phyloP scores from a whole-genome alignment of 495 filamentous ascomycete species.

The Talaromyces adpressus region DNA sequence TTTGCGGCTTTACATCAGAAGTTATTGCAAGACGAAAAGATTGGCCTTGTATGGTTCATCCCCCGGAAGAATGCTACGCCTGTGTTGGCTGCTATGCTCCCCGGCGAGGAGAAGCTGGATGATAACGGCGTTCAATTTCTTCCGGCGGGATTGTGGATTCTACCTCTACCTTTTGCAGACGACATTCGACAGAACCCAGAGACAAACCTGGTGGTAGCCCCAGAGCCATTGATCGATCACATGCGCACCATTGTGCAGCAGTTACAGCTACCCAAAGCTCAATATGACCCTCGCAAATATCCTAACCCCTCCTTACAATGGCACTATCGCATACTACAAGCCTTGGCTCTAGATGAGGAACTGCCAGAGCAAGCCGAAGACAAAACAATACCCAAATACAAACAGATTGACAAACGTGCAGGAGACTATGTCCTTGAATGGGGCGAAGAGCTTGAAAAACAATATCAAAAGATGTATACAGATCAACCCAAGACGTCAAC shows the following conservation, averaged over 20 bases:
- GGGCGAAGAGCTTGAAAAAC: slow-evolving; percentile 57
- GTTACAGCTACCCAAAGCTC: slow-evolving; percentile 79
- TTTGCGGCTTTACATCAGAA: slow-evolving; percentile 90
- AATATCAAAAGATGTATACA: slow-evolving; percentile 35
- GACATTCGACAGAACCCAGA: slow-evolving; percentile 74
- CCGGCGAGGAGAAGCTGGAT: slow-evolving; percentile 60
- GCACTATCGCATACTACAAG: slow-evolving; percentile 95
- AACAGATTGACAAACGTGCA: slow-evolving; percentile 79
- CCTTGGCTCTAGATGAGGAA: slow-evolving; percentile 87
- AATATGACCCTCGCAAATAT: slow-evolving; percentile 79
- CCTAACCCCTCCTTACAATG: slow-evolving; percentile 94
- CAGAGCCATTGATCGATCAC: slow-evolving; percentile 64
- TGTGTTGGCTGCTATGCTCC: slow-evolving; percentile 70
- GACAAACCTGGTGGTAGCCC: slow-evolving; percentile 46
- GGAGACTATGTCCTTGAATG: slow-evolving; percentile 72
- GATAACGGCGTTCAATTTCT: slow-evolving; percentile 60
- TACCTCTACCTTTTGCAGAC: slow-evolving; percentile 83
- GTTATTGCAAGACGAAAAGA: slow-evolving; percentile 66
- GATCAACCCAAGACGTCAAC: slow-evolving; percentile 23
- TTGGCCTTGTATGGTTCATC: slow-evolving; percentile 86
- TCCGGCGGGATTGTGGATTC: slow-evolving; percentile 84
- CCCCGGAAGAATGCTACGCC: slow-evolving; percentile 73
- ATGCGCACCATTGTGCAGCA: slow-evolving; percentile 82
- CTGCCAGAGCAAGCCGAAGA: slow-evolving; percentile 74
- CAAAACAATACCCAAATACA: slow-evolving; percentile 75